Evolutionary conservation across 805 yeast species (phyloP).

Genomic region (Pichia paraexigua): DNA sequence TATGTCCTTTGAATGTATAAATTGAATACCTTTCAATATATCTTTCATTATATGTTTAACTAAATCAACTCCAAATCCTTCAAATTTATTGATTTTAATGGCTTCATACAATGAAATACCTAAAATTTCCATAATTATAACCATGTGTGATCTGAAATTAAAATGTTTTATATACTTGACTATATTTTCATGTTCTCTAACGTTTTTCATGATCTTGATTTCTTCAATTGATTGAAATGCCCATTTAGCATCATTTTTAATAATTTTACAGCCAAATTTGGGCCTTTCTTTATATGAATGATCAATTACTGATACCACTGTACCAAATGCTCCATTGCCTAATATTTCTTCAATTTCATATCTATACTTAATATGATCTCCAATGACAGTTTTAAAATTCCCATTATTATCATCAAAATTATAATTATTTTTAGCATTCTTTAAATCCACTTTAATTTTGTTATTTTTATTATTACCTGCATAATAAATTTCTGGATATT

Average conservation of each 20-base stretch:
- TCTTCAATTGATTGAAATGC: slow-evolving; percentile 73
- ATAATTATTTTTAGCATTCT: slow-evolving; percentile 40
- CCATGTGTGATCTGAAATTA: slow-evolving; percentile 73
- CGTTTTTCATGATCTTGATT: slow-evolving; percentile 52
- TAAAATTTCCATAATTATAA: slow-evolving; percentile 68
- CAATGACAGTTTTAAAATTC: slow-evolving; percentile 44
- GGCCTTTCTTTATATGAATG: slow-evolving; percentile 40
- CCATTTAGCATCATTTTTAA: slow-evolving; percentile 66
- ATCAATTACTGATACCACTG: slow-evolving; percentile 62
- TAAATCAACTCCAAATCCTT: slow-evolving; percentile 38
- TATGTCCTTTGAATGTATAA: slow-evolving; percentile 46
- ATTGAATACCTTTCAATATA: slow-evolving; percentile 50
- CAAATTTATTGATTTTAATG: slow-evolving; percentile 40
- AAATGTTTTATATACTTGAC: slow-evolving; percentile 60
- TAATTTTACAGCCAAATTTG: slow-evolving; percentile 66
- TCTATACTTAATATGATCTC: slow-evolving; percentile 72
- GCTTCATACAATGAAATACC: slow-evolving; percentile 60
- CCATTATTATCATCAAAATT: slow-evolving; percentile 69
- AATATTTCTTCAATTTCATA: slow-evolving; percentile 52
- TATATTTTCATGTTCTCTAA: slow-evolving; percentile 33
- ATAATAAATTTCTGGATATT: slow-evolving; percentile 40
- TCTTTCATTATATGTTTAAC: slow-evolving; percentile 44
- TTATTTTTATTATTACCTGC: slow-evolving; percentile 31
- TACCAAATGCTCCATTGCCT: slow-evolving; percentile 82
- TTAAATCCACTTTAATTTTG: slow-evolving; percentile 28